Base-by-base conservation (phyloP, 2,329 filamentous ascomycete species). In the Hypoxylon sp. region DNA sequence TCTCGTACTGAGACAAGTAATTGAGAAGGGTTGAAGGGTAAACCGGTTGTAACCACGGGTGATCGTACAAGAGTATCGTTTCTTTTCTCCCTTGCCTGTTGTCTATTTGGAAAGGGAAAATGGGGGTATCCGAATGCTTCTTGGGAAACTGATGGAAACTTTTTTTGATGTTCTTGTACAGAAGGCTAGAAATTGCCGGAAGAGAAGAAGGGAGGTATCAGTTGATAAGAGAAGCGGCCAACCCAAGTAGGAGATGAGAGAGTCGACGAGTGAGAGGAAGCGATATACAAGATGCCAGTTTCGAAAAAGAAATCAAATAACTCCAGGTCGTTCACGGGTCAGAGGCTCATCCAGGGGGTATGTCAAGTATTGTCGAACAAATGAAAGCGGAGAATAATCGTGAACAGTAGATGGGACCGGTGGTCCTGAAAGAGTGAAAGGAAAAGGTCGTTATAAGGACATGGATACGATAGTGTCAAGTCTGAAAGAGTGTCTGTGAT, bases 311-410 rank as follows among this genome's bases (percentile, higher is more conserved):
- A 75, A 77, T 69, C 64, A 75, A 71, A 69, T 71, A 78, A 80
- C 75, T 78, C 77, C 78, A 75, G 74, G 74, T 81, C 79, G 79
- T 82, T 79, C 72, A 80, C 61, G 55, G 71, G 74, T 81, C 80
- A 79, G 79, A 80, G 77, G 78, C 79, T 82, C 80, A 82, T 82
- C 70, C 76, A 78, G 74, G 73, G 78, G 73, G 78, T 77, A 78
- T 78, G 79, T 73, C 46, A 62, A 71, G 24, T 67, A 76, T 76
- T 68, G 72, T 69, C 70, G 66, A 74, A 80, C 74, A 80, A 78
- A 78, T 75, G 75, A 76, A 75, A 74, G 70, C 61, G 57, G 67
- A 58, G 70, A 71, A 73, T 70, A 74, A 72, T 76, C 74, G 72
- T 76, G 67, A 75, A 74, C 65, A 60, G 69, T 67, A 70, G 69